Percentiles rank a stretch among this genome's conserved stretches.
These are phyloP conservation scores for Suillus plorans DNA, from an alignment of 768 basidiomycete genomes.

Conservation along the genomic window DNA sequence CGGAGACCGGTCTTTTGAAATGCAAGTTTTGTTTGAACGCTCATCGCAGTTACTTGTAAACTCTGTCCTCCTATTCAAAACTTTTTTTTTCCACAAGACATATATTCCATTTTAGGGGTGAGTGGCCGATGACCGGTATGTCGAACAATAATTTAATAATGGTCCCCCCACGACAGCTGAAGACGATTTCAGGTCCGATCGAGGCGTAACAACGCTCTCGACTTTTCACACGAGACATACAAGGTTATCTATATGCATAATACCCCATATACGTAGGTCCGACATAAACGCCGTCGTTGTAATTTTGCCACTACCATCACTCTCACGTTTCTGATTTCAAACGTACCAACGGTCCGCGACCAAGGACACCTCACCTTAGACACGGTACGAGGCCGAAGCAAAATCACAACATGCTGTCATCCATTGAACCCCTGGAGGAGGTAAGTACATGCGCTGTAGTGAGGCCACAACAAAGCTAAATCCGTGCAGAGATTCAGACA, in stretches of 20 bases:
- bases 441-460: constrained; percentile 18
- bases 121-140: background rate
- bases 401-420: constrained; percentile 17
- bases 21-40: constrained; percentile 5
- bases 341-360: background rate
- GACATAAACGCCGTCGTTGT: background rate
- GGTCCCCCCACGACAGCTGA: background rate
- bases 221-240: background rate
- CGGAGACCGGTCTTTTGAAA: background rate
- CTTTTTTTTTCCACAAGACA: background rate
- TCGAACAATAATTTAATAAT: background rate
- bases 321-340: constrained; percentile 2
- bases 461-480: background rate
- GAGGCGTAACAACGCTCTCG: background rate
- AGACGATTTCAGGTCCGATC: background rate
- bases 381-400: background rate
- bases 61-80: background rate
- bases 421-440: constrained; percentile 30
- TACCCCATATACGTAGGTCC: background rate
- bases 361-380: background rate
- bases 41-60: background rate
- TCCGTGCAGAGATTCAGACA: constrained; percentile 51
- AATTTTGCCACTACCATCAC: background rate
- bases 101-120: background rate
- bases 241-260: background rate